A percentile compares a stretch with the other conserved stretches of the same genome.
These are phyloP conservation scores for Salix koriyanagi DNA, from an alignment of 345 rosid species.

Conservation along the genomic window DNA sequence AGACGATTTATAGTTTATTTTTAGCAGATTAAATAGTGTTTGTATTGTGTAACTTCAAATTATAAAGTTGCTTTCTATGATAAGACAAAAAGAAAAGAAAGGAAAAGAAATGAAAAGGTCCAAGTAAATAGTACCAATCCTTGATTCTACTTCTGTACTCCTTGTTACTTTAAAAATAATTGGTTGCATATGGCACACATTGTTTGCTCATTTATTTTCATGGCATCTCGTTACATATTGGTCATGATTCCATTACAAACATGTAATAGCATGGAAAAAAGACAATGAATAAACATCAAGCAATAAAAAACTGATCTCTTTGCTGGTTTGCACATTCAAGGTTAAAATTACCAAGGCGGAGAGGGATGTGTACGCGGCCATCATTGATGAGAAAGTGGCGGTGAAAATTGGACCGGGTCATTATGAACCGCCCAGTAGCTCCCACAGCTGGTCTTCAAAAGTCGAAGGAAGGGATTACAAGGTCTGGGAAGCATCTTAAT, in stretches of 20 bases:
- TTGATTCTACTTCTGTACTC: not conserved
- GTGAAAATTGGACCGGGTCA: conserved; percentile 92
- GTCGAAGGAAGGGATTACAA: conserved; percentile 80
- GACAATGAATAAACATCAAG: not conserved
- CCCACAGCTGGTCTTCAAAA: conserved; percentile 53
- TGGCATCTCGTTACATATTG: not conserved
- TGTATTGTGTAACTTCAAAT: not conserved
- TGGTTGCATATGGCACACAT: too few species aligned
- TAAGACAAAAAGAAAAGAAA: too few species aligned
- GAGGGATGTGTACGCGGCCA: conserved; percentile 82
- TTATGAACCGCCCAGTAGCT: conserved; percentile 61
- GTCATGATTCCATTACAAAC: not conserved
- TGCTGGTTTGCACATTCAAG: conserved; percentile 32
- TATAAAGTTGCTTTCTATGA: too few species aligned
- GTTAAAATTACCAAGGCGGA: conserved; percentile 66
- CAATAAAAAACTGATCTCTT: conserved; percentile 1
- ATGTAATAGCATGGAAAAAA: not conserved
- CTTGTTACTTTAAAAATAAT: not conserved
- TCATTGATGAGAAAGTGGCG: conserved; percentile 69
- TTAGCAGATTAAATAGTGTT: not conserved
- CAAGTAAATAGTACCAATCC: not conserved
- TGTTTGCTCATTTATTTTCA: not conserved
- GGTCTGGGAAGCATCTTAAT: conserved; percentile 81
- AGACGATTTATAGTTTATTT: not conserved
- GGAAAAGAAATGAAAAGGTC: not conserved